Conservation (phyloP, 148 eudicot species). For the Cornus controversa region DNA sequence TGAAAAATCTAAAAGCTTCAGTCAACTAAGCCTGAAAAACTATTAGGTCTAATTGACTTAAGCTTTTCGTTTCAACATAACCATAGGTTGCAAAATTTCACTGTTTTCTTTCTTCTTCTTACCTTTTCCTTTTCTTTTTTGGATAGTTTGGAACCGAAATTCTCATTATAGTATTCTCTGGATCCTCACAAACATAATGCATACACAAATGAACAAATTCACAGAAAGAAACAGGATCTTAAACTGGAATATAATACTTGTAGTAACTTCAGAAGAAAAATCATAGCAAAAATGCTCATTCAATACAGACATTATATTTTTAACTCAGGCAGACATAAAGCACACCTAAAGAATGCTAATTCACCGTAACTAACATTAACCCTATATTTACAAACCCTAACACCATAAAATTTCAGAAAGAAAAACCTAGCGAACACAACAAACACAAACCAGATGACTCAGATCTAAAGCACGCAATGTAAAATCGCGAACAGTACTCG, state of each 20-base stretch:
- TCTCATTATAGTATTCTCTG: no score
- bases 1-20: background rate
- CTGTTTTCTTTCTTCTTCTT: background rate
- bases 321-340: background rate
- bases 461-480: background rate
- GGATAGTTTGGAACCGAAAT: no score
- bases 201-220: background rate
- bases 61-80: background rate
- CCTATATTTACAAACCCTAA: conserved; percentile 9
- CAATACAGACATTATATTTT: background rate
- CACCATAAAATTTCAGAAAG: background rate
- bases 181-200: background rate
- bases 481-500: background rate
- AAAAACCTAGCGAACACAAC: background rate
- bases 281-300: background rate
- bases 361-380: background rate
- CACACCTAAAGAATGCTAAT: background rate
- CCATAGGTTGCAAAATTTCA: background rate
- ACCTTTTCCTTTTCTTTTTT: no score
- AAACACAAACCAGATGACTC: background rate
- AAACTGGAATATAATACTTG: background rate
- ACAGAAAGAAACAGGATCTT: background rate
- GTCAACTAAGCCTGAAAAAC: no score
- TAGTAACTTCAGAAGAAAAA: background rate
- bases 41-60: background rate